Conservation (phyloP, 1,139 yeast genomes). For the Kluyveromyces sp. region DNA sequence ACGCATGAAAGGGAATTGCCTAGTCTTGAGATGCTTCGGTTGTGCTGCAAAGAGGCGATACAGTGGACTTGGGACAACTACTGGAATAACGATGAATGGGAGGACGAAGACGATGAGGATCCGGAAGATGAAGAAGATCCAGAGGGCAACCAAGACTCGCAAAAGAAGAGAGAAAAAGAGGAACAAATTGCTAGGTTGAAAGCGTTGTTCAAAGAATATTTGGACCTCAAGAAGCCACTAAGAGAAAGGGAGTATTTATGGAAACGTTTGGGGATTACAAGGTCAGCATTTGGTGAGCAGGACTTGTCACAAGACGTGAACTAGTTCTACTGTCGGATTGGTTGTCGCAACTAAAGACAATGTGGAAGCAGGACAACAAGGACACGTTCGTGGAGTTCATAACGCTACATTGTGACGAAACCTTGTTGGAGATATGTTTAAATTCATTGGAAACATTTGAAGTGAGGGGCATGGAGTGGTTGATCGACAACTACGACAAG, state of each 20-base stretch:
- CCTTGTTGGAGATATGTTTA: constrained; percentile 8
- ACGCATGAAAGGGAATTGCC: constrained; percentile 82
- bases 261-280: constrained; percentile 4
- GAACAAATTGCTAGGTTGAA: neutral
- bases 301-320: constrained; percentile 13
- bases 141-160: neutral
- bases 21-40: constrained; percentile 54
- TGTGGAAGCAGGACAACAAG: constrained; percentile 15
- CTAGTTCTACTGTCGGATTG: constrained; percentile 7
- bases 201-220: neutral
- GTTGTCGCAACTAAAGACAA: constrained; percentile 12
- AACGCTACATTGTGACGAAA: constrained; percentile 6
- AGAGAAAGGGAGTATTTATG: constrained; percentile 7
- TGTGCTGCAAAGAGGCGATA: constrained; percentile 52
- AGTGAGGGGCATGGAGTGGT: constrained; percentile 17
- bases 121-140: constrained; percentile 16
- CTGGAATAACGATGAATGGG: constrained; percentile 45
- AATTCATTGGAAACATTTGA: constrained; percentile 13
- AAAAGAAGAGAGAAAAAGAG: neutral
- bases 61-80: constrained; percentile 69
- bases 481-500: constrained; percentile 9
- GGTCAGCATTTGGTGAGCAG: constrained; percentile 7
- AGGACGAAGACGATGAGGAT: constrained; percentile 24
- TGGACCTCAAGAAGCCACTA: neutral
- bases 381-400: constrained; percentile 7